Evolutionary conservation across 163 green algal species (phyloP).

Genomic region (Chlorella variabilis): DNA sequence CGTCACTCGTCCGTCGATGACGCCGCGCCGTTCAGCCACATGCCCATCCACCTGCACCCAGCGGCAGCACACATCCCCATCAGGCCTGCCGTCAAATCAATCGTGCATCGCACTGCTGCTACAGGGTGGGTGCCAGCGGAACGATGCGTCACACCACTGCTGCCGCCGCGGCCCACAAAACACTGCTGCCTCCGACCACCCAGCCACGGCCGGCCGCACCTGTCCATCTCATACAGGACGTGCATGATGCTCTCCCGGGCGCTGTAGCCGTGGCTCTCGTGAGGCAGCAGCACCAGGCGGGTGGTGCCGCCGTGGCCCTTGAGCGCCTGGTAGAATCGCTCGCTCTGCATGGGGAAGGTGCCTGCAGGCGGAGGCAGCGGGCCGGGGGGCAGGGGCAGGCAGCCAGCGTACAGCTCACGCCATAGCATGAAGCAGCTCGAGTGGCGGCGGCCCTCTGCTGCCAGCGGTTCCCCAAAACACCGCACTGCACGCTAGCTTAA

Average conservation of each 20-base stretch:
- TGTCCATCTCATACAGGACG: slow-evolving; percentile 74
- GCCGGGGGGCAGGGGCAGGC: background rate
- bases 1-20: background rate
- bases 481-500: too few relatives aligned
- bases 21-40: slow-evolving; percentile 3
- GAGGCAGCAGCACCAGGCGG: slow-evolving; percentile 85
- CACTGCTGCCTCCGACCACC: too few relatives aligned
- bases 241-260: slow-evolving; percentile 88
- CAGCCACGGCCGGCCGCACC: slow-evolving; percentile 18
- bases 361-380: slow-evolving; percentile 34
- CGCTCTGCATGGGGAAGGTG: slow-evolving; percentile 82
- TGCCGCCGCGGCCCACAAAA: too few relatives aligned
- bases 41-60: slow-evolving; percentile 8
- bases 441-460: too few relatives aligned
- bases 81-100: too few relatives aligned
- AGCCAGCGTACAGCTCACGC: background rate
- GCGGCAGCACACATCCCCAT: too few relatives aligned
- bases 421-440: too few relatives aligned
- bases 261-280: slow-evolving; percentile 90
- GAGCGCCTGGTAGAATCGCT: slow-evolving; percentile 94
- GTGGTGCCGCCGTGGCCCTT: slow-evolving; percentile 86
- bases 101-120: too few relatives aligned
- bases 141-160: too few relatives aligned
- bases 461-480: too few relatives aligned
- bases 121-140: too few relatives aligned